Base-by-base conservation (phyloP, 2,329 filamentous ascomycete genomes). In the Massarina eburnea region DNA sequence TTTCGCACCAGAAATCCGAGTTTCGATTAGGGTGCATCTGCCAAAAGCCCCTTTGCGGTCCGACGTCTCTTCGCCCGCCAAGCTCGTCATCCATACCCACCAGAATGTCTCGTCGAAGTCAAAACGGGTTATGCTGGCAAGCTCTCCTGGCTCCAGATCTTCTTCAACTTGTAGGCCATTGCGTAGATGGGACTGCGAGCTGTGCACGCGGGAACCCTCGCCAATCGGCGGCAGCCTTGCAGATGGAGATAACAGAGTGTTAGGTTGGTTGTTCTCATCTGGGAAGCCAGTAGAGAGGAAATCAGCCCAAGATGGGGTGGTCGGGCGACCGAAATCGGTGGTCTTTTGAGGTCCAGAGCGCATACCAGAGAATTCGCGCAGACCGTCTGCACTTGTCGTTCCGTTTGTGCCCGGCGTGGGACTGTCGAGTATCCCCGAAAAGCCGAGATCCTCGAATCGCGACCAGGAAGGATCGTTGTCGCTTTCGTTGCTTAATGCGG, bases 61-160 rank as follows among this genome's bases (percentile, higher is more conserved):
- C 0, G 84, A 72, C 0, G 91, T 88, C 73, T 99, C 94, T 62
- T 99, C 94, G 1, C 85, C 88, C 1, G 92, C 91, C 61, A 99
- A 75, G 77, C 92, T 97, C 58, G 84, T 95, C 80, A 99, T 97
- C 94, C 94, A 99, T 3, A 97, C 94, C 92, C 94, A 97, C 94
- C 94, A 99, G 70, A 99, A 99, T 1, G 91, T 87, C 67, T 97
- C 92, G 59, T 99, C 94, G 4, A 99, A 78, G 52, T 94, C 86
- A 46, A 97, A 82, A 29, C 81, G 81, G 19, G 82, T 88, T 63
- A 99, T 96, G 66, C 91, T 97, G 22, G 94, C 94, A 46, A 99
- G 79, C 76, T 99, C 94, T 41, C 91, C 94, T 0, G 92, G 94
- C 54, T 96, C 91, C 0, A 96, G 76, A 32, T 82, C 76, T 20